These are phyloP conservation scores for Vicia sativa DNA, from an alignment of 306 rosid genomes.

Conservation along the genomic window DNA sequence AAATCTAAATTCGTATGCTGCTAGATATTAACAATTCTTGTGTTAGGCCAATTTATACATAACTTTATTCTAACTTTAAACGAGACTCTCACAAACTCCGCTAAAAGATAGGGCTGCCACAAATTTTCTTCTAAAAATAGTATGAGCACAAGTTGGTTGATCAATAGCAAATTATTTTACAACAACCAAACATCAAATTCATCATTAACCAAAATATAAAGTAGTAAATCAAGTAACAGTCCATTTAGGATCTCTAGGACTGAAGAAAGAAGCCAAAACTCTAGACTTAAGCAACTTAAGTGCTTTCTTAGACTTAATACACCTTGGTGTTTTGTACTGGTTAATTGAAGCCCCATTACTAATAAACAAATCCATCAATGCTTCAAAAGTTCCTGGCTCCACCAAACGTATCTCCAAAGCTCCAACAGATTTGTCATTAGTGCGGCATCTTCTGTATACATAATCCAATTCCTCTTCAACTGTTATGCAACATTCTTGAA, in stretches of 20 bases:
- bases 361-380: constrained; percentile 77
- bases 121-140: not conserved
- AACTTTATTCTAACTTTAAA: too few species aligned
- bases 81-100: too few species aligned
- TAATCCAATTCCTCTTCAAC: constrained; percentile 83
- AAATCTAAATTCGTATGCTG: too few species aligned
- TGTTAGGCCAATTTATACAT: too few species aligned
- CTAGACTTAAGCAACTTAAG: constrained; percentile 66
- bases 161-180: constrained; percentile 27
- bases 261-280: constrained; percentile 63
- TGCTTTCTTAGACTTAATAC: constrained; percentile 69
- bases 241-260: constrained; percentile 84
- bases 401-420: constrained; percentile 88
- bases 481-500: constrained; percentile 78
- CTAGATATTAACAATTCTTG: too few species aligned
- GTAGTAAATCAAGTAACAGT: not conserved
- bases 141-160: constrained; percentile 7
- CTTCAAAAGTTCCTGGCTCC: constrained; percentile 76
- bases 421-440: constrained; percentile 68
- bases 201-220: constrained; percentile 4
- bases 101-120: constrained; percentile 5
- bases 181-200: constrained; percentile 29
- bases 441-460: constrained; percentile 68
- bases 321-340: constrained; percentile 92
- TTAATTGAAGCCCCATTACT: constrained; percentile 80